Evolutionary conservation across 2,329 filamentous ascomycete species (phyloP).

Genomic region (Hymenotorrendiella dingleyae): DNA sequence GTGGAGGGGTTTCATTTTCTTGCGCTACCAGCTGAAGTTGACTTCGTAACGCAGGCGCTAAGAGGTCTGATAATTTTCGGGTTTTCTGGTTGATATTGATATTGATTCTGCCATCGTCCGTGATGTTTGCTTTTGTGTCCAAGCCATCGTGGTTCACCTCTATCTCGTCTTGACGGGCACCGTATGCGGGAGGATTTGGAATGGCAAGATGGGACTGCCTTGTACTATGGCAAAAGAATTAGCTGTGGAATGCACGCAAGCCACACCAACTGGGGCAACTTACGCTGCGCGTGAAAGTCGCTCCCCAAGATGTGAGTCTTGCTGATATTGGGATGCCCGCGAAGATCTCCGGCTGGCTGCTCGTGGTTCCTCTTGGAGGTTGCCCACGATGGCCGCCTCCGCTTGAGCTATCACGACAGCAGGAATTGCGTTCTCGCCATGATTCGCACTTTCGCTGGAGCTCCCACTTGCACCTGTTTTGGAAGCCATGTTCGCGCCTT

Average conservation of each 20-base stretch:
- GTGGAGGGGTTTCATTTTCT: conserved; percentile 45
- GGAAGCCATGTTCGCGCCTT: conserved; percentile 4
- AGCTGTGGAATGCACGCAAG: neutral
- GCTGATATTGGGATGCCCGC: conserved; percentile 3
- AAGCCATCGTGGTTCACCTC: conserved; percentile 58
- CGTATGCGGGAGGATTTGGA: conserved; percentile 49
- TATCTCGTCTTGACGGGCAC: conserved; percentile 49
- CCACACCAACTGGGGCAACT: too few species aligned
- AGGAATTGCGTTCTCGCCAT: conserved; percentile 16
- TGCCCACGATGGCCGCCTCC: conserved; percentile 28
- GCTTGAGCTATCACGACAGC: conserved; percentile 27
- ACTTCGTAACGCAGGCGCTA: conserved; percentile 58
- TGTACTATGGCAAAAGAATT: conserved; percentile 8
- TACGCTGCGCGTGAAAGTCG: neutral
- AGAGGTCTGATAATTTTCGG: conserved; percentile 57
- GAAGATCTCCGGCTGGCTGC: conserved; percentile 1
- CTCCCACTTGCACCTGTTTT: neutral
- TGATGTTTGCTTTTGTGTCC: conserved; percentile 54
- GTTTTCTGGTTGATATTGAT: conserved; percentile 73
- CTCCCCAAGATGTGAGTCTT: neutral
- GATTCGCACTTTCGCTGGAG: conserved; percentile 3
- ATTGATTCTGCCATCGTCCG: conserved; percentile 70
- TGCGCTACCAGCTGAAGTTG: conserved; percentile 38
- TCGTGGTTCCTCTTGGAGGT: conserved; percentile 14
- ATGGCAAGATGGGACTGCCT: conserved; percentile 13